Percentiles rank a stretch among this genome's conserved stretches.
These are phyloP conservation scores for Solanum virginianum DNA, from an alignment of 257 asterid species.

Conservation along the genomic window DNA sequence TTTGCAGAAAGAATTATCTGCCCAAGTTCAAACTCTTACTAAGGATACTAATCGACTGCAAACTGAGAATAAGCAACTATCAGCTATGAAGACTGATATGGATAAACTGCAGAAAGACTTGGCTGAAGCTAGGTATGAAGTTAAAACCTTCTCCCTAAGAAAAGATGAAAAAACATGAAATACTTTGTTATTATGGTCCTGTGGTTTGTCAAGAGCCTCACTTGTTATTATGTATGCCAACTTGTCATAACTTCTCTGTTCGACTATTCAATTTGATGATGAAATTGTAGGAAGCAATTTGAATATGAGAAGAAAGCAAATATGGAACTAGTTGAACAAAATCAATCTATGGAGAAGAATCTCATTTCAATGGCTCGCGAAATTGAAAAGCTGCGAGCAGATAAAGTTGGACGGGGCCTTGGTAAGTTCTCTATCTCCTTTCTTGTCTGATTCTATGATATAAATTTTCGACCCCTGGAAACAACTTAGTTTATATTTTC, in stretches of 20 bases:
- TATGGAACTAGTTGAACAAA: conserved; percentile 60
- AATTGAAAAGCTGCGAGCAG: conserved; percentile 75
- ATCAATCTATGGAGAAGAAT: conserved; percentile 60
- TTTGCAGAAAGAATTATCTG: conserved; percentile 45
- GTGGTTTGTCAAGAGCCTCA: not conserved
- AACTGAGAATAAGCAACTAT: conserved; percentile 54
- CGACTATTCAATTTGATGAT: not conserved
- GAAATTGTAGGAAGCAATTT: conserved; percentile 38
- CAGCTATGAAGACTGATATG: conserved; percentile 50
- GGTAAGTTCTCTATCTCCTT: conserved; percentile 2
- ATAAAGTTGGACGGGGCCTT: conserved; percentile 38
- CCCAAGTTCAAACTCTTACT: conserved; percentile 45
- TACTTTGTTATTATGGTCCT: not conserved
- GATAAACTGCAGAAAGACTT: conserved; percentile 64
- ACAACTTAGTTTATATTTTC: not conserved
- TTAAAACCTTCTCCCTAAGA: not conserved
- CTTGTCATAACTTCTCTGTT: not conserved
- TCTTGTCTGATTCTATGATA: not conserved
- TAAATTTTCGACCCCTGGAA: not conserved
- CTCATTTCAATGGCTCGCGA: conserved; percentile 85
- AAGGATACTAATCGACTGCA: conserved; percentile 52
- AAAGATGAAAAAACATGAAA: not conserved
- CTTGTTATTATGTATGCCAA: not conserved
- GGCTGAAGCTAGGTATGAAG: conserved; percentile 56
- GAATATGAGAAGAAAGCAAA: conserved; percentile 79